Conservation (phyloP, 306 rosid species). For the Amphicarpaea edgeworthii region DNA sequence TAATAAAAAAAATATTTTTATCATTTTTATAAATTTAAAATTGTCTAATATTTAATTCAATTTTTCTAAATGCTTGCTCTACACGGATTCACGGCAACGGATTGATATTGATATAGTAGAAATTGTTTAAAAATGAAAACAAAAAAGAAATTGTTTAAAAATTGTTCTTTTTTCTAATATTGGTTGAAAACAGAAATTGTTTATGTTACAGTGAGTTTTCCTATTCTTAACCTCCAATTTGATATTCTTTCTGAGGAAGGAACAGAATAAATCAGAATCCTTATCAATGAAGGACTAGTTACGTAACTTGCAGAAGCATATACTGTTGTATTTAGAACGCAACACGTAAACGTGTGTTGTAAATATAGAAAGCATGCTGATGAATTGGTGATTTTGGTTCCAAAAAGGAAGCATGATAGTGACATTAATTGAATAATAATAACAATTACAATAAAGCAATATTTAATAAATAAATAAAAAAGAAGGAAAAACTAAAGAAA, state of each 20-base stretch:
- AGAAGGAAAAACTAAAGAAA: not conserved
- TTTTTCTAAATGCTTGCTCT: not conserved
- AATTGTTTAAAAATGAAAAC: not conserved
- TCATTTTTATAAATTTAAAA: not conserved
- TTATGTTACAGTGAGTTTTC: not conserved
- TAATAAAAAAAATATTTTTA: not conserved
- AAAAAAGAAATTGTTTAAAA: not conserved
- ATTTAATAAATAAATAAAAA: not conserved
- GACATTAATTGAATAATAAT: conserved; percentile 31
- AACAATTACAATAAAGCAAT: not conserved
- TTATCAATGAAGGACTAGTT: conserved; percentile 43
- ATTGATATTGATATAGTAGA: not conserved
- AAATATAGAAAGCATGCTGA: conserved; percentile 43
- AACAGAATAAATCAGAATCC: conserved; percentile 20
- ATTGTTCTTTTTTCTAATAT: not conserved
- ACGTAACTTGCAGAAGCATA: conserved; percentile 36
- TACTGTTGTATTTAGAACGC: conserved; percentile 27
- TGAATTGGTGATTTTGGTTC: not conserved
- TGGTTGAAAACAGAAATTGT: not conserved
- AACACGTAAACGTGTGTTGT: conserved; percentile 49
- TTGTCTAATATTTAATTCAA: not conserved
- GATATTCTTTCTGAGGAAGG: conserved; percentile 2
- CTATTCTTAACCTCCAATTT: not conserved
- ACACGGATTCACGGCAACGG: not conserved
- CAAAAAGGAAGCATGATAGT: conserved; percentile 35